Evolutionary conservation across 192 early-diverging fungal genomes (phyloP), one percentile per base, ranked within the genome.

Genomic region (Glomus cerebriforme): DNA sequence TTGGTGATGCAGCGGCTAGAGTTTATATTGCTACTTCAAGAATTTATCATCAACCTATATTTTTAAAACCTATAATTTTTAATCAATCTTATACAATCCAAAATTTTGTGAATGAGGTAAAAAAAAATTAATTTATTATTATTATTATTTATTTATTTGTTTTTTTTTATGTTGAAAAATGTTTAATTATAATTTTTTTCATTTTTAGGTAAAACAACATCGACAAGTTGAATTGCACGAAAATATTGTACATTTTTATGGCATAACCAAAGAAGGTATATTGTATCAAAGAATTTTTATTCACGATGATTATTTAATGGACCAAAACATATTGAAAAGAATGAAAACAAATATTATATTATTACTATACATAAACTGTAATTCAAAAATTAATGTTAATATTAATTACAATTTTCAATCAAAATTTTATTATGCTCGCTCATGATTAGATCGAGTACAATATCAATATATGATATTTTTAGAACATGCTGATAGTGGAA

Each of bases 401-500:
- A 43, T 43, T 43, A 43, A 43, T 43, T 43, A 12, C 8, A 43
- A 43, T 12, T 43, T 43, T 43, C 39, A 43, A 43, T 43, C 9
- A 43, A 43, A 43, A 43, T 43, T 43, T 43, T 43, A 43, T 43
- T 43, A 43, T 12, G 8, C n/a, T 27, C n/a, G 60, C 22, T 27
- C 1, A 15, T 13, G n/a, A 27, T 27, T 62, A 63, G 27, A 27
- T 63, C 60, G 24, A 63, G 27, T 10, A 27, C 24, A 63, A 5
- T 31, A 35, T 69, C 67, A 69, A 43, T 69, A 69, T 69, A 34
- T 37, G 22, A 7, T 69, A 22, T 10, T 69, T 3, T 2, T 69
- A 6, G 67, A 69, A 69, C 26, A 69, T 37, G 15, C 67, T 34
- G 67, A 69, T 69, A 17, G 19, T 10, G 67, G 67, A 31, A 69